These are phyloP conservation scores for Boletus rubroflammeus DNA, from an alignment of 768 basidiomycete genomes.

Conservation along the genomic window DNA sequence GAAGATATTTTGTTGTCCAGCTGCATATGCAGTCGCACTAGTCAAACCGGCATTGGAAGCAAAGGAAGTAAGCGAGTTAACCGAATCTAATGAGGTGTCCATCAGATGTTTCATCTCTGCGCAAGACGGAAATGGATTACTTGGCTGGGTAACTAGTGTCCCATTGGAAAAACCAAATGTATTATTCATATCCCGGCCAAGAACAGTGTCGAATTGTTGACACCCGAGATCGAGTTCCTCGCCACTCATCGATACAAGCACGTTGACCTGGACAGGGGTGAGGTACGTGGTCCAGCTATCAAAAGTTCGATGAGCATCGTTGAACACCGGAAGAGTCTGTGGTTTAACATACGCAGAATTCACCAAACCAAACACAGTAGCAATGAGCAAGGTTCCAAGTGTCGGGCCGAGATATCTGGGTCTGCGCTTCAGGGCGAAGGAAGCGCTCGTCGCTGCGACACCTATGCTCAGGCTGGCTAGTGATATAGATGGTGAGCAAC, in stretches of 20 bases:
- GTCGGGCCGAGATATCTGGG: neutral
- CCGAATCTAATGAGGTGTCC: neutral
- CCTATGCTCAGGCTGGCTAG: neutral
- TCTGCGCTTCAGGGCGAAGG: neutral
- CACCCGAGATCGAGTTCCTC: neutral
- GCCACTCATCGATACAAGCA: neutral
- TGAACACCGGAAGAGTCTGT: neutral
- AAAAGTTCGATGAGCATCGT: neutral
- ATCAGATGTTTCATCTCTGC: neutral
- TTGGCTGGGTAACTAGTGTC: no score
- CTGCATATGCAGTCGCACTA: neutral
- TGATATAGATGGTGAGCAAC: neutral
- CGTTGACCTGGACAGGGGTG: neutral
- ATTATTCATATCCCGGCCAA: neutral
- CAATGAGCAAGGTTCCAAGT: neutral
- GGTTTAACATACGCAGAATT: neutral
- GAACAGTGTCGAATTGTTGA: neutral
- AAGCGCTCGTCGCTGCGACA: neutral
- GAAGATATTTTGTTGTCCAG: neutral
- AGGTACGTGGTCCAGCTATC: neutral
- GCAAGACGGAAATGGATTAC: neutral
- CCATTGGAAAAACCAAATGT: neutral
- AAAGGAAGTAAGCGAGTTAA: neutral
- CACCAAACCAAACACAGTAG: neutral
- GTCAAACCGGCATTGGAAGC: neutral